Evolutionary conservation across 2,329 filamentous ascomycete genomes (phyloP), one percentile per base, ranked within the genome.

Genomic region (Mycocentrospora acerina): DNA sequence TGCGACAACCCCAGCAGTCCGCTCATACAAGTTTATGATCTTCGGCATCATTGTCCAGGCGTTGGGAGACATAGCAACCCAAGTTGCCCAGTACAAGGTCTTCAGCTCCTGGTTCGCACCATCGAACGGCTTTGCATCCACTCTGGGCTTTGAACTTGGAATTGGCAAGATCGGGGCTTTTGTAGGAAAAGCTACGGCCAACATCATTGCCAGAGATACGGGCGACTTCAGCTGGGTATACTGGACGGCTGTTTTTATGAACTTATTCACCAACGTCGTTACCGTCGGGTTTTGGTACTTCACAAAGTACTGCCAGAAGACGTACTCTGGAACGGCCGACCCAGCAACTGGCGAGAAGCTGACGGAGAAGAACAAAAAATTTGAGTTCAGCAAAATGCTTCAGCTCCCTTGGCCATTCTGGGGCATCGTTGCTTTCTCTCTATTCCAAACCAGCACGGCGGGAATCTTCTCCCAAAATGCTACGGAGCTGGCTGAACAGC

Each of bases 71-170:
- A 80, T 82, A 14, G 77, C 80, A 0, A 83, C 81, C 0, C 80
- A 83, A 48, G 72, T 82, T 19, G 81, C 81, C 0, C 79, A 83
- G 55, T 83, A 83, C 57, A 81, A 82, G 44, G 75, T 83, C 44
- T 83, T 83, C 50, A 81, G 78, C 0, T 80, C 78, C 0, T 83
- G 80, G 80, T 83, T 83, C 44, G 71, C 80, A 0, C 81, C 80
- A 0, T 79, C 71, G 7, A 74, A 78, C 39, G 80, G 80, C 2
- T 83, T 83, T 52, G 81, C 80, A 0, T 80, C 79, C 0, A 83
- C 80, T 0, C 68, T 83, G 0, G 80, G 74, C 0, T 75, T 83
- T 4, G 80, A 83, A 55, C 68, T 83, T 0, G 78, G 73, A 1
- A 73, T 83, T 35, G 78, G 78, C 13, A 83, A 82, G 57, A 76